Evolutionary conservation across 2,329 filamentous ascomycete genomes (phyloP).

Genomic region (Dothistroma septosporum): DNA sequence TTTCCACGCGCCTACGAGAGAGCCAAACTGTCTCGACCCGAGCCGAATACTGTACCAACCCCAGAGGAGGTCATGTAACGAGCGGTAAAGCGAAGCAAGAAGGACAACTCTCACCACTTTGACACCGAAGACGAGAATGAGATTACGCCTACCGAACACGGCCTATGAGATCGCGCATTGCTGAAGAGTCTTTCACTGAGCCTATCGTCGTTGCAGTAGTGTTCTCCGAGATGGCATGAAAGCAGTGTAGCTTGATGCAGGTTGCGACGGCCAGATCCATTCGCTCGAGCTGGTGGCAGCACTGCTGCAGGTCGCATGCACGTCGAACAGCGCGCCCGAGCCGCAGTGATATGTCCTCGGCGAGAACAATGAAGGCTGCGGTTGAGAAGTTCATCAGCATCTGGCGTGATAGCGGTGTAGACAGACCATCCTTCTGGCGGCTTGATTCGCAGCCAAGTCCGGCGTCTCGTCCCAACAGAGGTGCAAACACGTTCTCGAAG

Average conservation of each 20-base stretch:
- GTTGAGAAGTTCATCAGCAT: slow-evolving; percentile 16
- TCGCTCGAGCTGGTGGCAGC: slow-evolving; percentile 5
- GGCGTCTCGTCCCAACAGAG: not conserved
- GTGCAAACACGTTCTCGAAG: not conserved
- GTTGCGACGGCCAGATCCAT: slow-evolving; percentile 12
- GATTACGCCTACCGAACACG: not conserved
- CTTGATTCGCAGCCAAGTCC: not conserved
- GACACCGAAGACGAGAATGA: not conserved
- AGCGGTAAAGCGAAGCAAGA: slow-evolving; percentile 13
- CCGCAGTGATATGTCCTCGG: slow-evolving; percentile 2
- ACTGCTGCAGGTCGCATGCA: not conserved
- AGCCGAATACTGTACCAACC: not conserved
- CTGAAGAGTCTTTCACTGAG: slow-evolving; percentile 20
- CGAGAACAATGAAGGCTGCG: slow-evolving; percentile 8
- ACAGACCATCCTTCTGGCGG: not conserved
- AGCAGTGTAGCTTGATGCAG: slow-evolving; percentile 16
- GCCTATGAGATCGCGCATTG: slow-evolving; percentile 13
- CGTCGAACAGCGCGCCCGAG: not conserved
- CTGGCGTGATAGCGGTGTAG: slow-evolving; percentile 8
- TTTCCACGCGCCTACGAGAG: slow-evolving; percentile 3
- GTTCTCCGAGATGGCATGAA: slow-evolving; percentile 4
- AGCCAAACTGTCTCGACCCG: slow-evolving; percentile 6
- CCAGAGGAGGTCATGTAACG: slow-evolving; percentile 11
- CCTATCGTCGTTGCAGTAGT: slow-evolving; percentile 20
- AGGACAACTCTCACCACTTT: slow-evolving; percentile 8